phyloP scores from a whole-genome alignment of 352 stramenopile species.

The Phytophthora pini region DNA sequence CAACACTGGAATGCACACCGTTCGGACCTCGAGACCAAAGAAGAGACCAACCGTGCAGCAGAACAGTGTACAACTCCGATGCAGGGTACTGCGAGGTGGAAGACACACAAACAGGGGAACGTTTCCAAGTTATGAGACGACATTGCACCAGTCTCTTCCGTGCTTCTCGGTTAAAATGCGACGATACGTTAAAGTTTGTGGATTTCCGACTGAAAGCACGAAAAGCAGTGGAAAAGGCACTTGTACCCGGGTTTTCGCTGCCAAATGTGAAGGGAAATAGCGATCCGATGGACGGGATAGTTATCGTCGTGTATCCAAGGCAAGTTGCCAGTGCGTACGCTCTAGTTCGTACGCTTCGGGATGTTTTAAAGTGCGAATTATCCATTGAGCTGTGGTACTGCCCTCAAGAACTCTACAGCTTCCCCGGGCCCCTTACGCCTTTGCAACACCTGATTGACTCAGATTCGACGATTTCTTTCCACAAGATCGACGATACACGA shows the following conservation, averaged over 20 bases:
- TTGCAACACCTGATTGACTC: slow-evolving; percentile 40
- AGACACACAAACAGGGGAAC: slow-evolving; percentile 30
- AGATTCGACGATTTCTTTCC: slow-evolving; percentile 19
- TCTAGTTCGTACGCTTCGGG: slow-evolving; percentile 42
- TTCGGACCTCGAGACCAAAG: slow-evolving; percentile 15
- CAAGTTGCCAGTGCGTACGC: slow-evolving; percentile 50
- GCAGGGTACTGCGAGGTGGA: slow-evolving; percentile 54
- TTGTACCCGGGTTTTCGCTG: slow-evolving; percentile 23
- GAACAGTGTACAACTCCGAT: slow-evolving; percentile 19
- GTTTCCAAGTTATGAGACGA: slow-evolving; percentile 36
- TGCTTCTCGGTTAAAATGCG: slow-evolving; percentile 37
- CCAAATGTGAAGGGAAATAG: slow-evolving; percentile 8
- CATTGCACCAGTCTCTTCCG: slow-evolving; percentile 35
- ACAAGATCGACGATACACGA: slow-evolving; percentile 31
- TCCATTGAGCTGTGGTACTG: slow-evolving; percentile 68
- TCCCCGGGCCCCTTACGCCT: slow-evolving; percentile 18
- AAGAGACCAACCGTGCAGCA: slow-evolving; percentile 21
- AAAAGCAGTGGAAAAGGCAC: slow-evolving; percentile 20
- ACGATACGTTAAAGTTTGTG: slow-evolving; percentile 45
- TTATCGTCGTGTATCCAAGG: slow-evolving; percentile 65
- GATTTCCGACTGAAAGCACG: slow-evolving; percentile 30
- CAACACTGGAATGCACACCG: slow-evolving; percentile 26
- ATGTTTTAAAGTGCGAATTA: slow-evolving; percentile 39
- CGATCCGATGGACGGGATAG: slow-evolving; percentile 36
- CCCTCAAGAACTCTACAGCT: slow-evolving; percentile 39